Evolutionary conservation across 371 early-diverging fungal genomes (phyloP).

Genomic region (Mortierella sp.): DNA sequence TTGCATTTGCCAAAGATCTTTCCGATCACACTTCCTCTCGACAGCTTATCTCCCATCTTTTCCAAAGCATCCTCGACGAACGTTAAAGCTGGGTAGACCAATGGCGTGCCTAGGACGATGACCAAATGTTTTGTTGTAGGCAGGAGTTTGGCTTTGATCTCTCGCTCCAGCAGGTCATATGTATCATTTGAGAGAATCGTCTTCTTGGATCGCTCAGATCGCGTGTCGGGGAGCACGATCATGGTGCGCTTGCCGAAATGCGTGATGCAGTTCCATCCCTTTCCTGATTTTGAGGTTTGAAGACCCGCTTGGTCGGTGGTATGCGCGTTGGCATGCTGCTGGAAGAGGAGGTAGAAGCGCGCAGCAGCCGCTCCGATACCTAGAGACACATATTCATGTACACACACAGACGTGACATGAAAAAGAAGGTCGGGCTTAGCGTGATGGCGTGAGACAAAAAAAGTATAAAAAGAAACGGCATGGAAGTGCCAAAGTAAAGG

Average conservation of each 20-base stretch:
- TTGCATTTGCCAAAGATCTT: conserved; percentile 54
- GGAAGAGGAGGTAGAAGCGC: conserved; percentile 86
- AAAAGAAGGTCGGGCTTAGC: not conserved
- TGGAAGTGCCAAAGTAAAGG: too few species aligned
- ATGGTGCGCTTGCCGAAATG: conserved; percentile 80
- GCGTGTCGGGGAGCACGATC: conserved; percentile 81
- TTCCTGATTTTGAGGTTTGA: conserved; percentile 57
- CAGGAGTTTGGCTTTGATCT: conserved; percentile 63
- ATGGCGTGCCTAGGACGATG: conserved; percentile 78
- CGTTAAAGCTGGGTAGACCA: conserved; percentile 81
- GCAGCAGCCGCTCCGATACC: conserved; percentile 73
- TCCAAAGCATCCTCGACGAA: conserved; percentile 68
- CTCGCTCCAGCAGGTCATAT: conserved; percentile 70
- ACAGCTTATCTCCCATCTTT: conserved; percentile 39
- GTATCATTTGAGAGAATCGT: conserved; percentile 71
- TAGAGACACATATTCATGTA: not conserved
- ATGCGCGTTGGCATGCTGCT: conserved; percentile 81
- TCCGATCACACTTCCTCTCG: conserved; percentile 41
- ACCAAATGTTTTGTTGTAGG: conserved; percentile 73
- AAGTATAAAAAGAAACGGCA: not conserved
- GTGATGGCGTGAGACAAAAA: too few species aligned
- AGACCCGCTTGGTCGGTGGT: conserved; percentile 68
- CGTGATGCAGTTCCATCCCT: conserved; percentile 59
- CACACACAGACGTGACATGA: not conserved
- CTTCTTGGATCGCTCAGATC: conserved; percentile 79